These are phyloP conservation scores for Diaporthe humulicola DNA, from an alignment of 2,329 filamentous ascomycete species.

Conservation along the genomic window DNA sequence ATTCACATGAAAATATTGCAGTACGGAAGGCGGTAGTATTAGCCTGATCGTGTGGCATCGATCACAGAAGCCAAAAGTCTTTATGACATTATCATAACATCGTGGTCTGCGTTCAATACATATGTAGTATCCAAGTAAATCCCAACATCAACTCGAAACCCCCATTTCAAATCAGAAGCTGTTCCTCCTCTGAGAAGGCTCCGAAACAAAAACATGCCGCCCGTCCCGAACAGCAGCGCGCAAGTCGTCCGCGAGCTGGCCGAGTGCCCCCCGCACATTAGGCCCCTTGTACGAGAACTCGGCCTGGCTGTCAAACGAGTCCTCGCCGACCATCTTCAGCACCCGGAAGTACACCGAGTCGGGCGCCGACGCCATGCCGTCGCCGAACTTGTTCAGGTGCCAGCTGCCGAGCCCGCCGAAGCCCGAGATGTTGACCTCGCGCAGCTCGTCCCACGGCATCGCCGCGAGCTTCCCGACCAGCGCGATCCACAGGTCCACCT, in stretches of 20 bases:
- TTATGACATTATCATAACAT: background rate
- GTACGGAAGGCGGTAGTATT: background rate
- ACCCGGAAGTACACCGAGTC: conserved; percentile 21
- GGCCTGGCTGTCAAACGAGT: background rate
- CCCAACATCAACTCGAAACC: background rate
- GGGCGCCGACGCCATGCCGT: background rate
- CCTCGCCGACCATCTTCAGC: conserved; percentile 3
- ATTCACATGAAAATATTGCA: accelerated
- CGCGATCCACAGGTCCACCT: background rate
- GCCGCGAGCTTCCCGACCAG: conserved; percentile 1
- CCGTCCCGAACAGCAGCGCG: conserved; percentile 22
- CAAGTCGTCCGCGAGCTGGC: background rate
- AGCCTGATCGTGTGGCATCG: background rate
- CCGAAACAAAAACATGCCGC: conserved; percentile 19
- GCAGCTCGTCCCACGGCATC: conserved; percentile 1
- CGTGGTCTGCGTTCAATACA: background rate
- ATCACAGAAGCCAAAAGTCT: background rate
- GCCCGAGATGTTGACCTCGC: conserved; percentile 22
- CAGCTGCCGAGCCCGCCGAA: conserved; percentile 18
- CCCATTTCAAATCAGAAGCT: background rate
- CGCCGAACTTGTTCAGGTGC: conserved; percentile 6
- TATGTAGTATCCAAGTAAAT: too few species aligned
- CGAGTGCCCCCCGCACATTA: background rate
- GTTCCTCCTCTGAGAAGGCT: background rate
- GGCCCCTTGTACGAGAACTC: conserved; percentile 22